Conservation (phyloP, 495 filamentous ascomycete species). For the Annulohypoxylon bovei region DNA sequence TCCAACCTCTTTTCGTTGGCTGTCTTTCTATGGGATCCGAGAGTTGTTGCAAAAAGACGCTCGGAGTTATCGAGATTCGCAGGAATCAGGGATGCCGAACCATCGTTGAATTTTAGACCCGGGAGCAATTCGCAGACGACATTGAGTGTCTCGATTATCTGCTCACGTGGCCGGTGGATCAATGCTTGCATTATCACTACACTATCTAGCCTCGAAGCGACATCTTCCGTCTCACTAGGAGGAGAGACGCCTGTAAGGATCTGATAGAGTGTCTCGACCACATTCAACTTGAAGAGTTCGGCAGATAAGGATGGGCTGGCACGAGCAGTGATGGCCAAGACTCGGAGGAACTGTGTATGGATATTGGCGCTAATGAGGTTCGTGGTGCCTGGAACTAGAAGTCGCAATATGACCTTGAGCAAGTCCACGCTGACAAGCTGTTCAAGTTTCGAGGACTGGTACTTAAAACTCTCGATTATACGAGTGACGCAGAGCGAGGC, state of each 20-base stretch:
- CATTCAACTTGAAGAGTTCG: constrained; percentile 94
- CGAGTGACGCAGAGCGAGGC: constrained; percentile 95
- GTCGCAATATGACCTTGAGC: constrained; percentile 85
- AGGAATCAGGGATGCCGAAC: constrained; percentile 36
- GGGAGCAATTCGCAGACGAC: constrained; percentile 97
- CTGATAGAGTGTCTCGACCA: constrained; percentile 97
- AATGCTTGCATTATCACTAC: constrained; percentile 99
- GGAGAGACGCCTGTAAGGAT: constrained; percentile 97
- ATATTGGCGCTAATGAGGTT: constrained; percentile 96
- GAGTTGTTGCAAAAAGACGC: constrained; percentile 48
- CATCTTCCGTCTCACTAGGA: constrained; percentile 79
- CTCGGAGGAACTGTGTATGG: constrained; percentile 94
- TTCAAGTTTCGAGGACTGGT: constrained; percentile 86
- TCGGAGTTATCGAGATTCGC: constrained; percentile 45
- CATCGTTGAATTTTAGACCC: constrained; percentile 64
- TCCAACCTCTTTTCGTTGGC: constrained; percentile 81
- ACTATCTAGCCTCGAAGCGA: constrained; percentile 91
- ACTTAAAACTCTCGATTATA: constrained; percentile 95
- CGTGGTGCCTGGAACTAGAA: constrained; percentile 92
- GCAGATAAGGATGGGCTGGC: constrained; percentile 88
- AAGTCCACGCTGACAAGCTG: constrained; percentile 88
- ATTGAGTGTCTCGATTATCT: constrained; percentile 96
- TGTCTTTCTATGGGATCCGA: constrained; percentile 63
- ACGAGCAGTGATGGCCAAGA: constrained; percentile 85
- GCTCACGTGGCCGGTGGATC: constrained; percentile 95